These are phyloP conservation scores for Pythium scleroteichum DNA, from an alignment of 352 stramenopile species.

Conservation along the genomic window DNA sequence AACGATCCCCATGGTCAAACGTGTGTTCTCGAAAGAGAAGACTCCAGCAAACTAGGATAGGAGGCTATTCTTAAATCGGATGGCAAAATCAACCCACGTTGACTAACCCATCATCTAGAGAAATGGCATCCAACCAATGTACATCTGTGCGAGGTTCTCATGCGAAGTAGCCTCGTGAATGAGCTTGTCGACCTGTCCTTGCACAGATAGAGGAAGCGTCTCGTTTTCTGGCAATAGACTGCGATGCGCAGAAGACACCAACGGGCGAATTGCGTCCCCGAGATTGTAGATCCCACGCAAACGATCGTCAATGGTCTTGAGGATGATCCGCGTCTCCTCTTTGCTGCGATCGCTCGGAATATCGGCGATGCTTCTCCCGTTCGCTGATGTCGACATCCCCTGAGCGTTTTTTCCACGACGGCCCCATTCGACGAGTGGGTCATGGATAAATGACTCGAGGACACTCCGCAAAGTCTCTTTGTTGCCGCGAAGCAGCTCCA, in stretches of 20 bases:
- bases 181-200: conserved; percentile 93
- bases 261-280: conserved; percentile 67
- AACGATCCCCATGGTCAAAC: conserved; percentile 80
- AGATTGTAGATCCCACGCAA: conserved; percentile 94
- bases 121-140: conserved; percentile 95
- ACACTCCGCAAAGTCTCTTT: conserved; percentile 97
- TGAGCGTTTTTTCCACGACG: conserved; percentile 73
- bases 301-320: conserved; percentile 91
- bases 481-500: conserved; percentile 94
- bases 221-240: conserved; percentile 76
- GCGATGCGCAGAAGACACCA: conserved; percentile 66
- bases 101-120: conserved; percentile 43
- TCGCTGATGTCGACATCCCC: conserved; percentile 31
- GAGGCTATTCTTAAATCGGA: background rate
- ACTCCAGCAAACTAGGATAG: conserved; percentile 5
- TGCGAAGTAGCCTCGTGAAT: conserved; percentile 92
- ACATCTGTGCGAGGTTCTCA: conserved; percentile 95
- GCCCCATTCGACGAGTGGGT: conserved; percentile 94
- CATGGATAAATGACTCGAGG: conserved; percentile 99
- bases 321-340: conserved; percentile 81
- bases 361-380: conserved; percentile 41
- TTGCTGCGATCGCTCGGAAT: conserved; percentile 79
- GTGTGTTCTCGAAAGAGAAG: conserved; percentile 49
- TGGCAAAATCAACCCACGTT: no score
- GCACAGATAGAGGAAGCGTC: conserved; percentile 90